Conservation (phyloP, 257 asterid genomes). For the Gardenia jasminoides region DNA sequence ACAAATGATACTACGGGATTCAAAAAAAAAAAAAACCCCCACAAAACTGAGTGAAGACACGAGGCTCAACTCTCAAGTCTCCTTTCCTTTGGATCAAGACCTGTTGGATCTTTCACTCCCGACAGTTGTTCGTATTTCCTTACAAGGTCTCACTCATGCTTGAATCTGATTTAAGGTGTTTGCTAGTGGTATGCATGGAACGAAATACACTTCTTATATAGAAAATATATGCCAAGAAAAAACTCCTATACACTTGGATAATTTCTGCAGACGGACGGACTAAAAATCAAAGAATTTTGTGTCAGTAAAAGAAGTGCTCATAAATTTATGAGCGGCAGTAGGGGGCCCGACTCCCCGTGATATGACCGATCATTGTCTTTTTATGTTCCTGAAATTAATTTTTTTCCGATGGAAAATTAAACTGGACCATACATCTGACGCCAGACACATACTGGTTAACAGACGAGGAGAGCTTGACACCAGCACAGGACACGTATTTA, state of each 20-base stretch:
- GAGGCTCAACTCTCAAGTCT: constrained; percentile 28
- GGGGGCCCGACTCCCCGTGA: constrained; percentile 7
- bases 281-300: neutral
- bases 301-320: neutral
- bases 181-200: neutral
- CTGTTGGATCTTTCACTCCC: constrained; percentile 21
- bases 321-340: neutral
- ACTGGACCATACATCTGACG: neutral
- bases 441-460: neutral
- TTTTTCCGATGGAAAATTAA: neutral
- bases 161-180: neutral
- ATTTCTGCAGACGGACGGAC: constrained; percentile 14
- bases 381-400: neutral
- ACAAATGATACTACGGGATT: neutral
- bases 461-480: neutral
- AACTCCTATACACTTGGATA: neutral
- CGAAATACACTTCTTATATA: neutral
- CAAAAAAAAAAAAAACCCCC: neutral
- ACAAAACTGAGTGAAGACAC: constrained; percentile 15
- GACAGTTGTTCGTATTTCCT: constrained; percentile 17
- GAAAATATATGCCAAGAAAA: neutral
- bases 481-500: neutral
- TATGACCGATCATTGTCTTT: neutral
- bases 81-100: constrained; percentile 7
- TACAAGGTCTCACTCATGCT: constrained; percentile 13